These are phyloP conservation scores for Rhytidhysteron rufulum DNA, from an alignment of 2,329 filamentous ascomycete genomes.

Conservation along the genomic window DNA sequence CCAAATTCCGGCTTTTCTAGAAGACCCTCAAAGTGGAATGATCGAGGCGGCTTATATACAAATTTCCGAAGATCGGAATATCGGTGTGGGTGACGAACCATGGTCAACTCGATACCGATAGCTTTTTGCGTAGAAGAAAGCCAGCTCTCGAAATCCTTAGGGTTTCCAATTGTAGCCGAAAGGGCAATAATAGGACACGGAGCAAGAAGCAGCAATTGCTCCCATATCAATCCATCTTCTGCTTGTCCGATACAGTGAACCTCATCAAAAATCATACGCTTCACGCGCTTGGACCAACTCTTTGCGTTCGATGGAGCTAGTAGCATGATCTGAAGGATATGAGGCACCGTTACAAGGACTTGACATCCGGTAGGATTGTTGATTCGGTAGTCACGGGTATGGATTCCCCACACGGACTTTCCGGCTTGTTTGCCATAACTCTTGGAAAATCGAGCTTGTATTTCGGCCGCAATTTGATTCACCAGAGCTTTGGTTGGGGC, in stretches of 20 bases:
- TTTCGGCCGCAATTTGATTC: slow-evolving; percentile 77
- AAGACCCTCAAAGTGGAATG: slow-evolving; percentile 53
- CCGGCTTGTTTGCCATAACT: slow-evolving; percentile 50
- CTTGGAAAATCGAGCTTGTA: slow-evolving; percentile 72
- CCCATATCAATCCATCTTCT: slow-evolving; percentile 74
- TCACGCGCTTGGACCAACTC: slow-evolving; percentile 65
- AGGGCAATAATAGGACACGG: slow-evolving; percentile 76
- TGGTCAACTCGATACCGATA: slow-evolving; percentile 61
- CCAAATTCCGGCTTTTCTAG: slow-evolving; percentile 25
- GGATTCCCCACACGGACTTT: slow-evolving; percentile 73
- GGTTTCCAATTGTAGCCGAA: slow-evolving; percentile 76
- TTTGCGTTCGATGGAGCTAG: slow-evolving; percentile 62
- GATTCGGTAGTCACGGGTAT: slow-evolving; percentile 70
- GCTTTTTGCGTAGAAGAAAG: slow-evolving; percentile 60
- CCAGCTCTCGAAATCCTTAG: slow-evolving; percentile 66
- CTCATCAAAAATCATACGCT: slow-evolving; percentile 78
- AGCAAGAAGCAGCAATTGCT: slow-evolving; percentile 69
- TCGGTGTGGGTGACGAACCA: slow-evolving; percentile 64
- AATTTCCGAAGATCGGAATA: slow-evolving; percentile 80
- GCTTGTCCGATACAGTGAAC: slow-evolving; percentile 76
- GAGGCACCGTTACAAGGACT: slow-evolving; percentile 71
- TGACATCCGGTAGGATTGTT: slow-evolving; percentile 72
- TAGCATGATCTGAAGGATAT: slow-evolving; percentile 75
- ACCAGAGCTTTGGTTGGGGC: slow-evolving; percentile 79
- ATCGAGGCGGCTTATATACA: slow-evolving; percentile 53